These are phyloP conservation scores for Syncephalastrum monosporum DNA, from an alignment of 371 early-diverging fungal species.

Conservation along the genomic window DNA sequence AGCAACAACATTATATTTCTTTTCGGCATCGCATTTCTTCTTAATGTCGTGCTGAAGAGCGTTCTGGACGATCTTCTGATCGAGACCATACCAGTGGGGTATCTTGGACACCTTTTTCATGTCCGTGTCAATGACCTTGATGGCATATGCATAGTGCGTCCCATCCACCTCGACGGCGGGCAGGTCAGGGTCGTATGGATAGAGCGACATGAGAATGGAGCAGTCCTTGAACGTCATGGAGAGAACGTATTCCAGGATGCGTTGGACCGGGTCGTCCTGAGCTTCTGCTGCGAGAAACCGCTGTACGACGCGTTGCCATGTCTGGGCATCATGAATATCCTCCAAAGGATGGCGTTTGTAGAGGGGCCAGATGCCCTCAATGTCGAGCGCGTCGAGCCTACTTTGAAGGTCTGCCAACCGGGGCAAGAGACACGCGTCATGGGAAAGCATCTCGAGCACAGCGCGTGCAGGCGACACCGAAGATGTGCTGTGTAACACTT, in stretches of 20 bases:
- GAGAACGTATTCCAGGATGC: conserved; percentile 48
- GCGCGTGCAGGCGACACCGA: not conserved
- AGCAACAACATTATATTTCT: too few species aligned
- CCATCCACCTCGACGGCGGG: not conserved
- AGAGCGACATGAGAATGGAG: conserved; percentile 44
- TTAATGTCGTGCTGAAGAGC: conserved; percentile 6
- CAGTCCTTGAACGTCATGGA: conserved; percentile 65
- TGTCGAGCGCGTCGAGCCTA: conserved; percentile 44
- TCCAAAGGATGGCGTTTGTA: conserved; percentile 11
- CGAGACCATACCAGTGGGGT: conserved; percentile 45
- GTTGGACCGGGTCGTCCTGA: conserved; percentile 15
- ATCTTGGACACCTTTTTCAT: conserved; percentile 48
- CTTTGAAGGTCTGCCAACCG: conserved; percentile 37
- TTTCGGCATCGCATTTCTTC: too few species aligned
- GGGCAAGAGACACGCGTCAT: conserved; percentile 38
- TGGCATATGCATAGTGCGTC: conserved; percentile 18
- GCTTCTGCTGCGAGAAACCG: conserved; percentile 11
- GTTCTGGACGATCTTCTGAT: conserved; percentile 45
- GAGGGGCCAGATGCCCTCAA: conserved; percentile 38
- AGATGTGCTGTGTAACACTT: conserved; percentile 13
- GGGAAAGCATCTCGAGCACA: conserved; percentile 14
- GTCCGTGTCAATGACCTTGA: conserved; percentile 55
- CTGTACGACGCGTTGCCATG: conserved; percentile 23
- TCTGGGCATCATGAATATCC: not conserved
- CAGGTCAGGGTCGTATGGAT: not conserved